These are phyloP conservation scores for Hanseniaspora jakobsenii DNA, from an alignment of 805 yeast genomes.

Conservation along the genomic window DNA sequence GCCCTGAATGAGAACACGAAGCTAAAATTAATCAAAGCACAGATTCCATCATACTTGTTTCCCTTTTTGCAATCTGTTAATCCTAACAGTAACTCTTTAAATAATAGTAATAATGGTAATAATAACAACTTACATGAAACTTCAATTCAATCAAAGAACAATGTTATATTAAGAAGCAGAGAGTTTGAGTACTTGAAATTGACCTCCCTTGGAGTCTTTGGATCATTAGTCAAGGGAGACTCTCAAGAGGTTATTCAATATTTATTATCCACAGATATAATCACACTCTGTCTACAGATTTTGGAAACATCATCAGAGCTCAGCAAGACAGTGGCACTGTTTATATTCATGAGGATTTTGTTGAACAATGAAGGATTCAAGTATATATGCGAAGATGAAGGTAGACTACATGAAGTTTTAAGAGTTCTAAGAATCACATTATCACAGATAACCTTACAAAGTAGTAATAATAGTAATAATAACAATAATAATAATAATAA, in stretches of 20 bases:
- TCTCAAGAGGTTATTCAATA: constrained; percentile 90
- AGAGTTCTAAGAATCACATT: constrained; percentile 80
- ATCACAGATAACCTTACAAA: constrained; percentile 52
- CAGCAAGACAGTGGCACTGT: constrained; percentile 91
- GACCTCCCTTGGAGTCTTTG: constrained; percentile 91
- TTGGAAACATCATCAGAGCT: constrained; percentile 93
- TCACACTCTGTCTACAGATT: constrained; percentile 83
- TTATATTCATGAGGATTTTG: constrained; percentile 84
- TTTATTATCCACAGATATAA: constrained; percentile 86
- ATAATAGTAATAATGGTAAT: not conserved
- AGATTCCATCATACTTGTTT: constrained; percentile 80
- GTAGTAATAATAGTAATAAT: not conserved
- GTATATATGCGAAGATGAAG: constrained; percentile 90
- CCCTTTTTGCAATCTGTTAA: constrained; percentile 48
- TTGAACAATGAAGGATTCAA: constrained; percentile 83
- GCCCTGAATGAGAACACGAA: constrained; percentile 92
- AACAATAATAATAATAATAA: not conserved
- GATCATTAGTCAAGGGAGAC: constrained; percentile 91
- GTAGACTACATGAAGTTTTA: constrained; percentile 86
- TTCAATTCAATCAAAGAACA: constrained; percentile 21
- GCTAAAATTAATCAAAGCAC: constrained; percentile 72
- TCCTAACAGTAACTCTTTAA: not conserved
- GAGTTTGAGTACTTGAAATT: constrained; percentile 88
- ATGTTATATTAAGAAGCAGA: constrained; percentile 80
- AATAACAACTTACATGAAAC: too few relatives aligned